A percentile compares a stretch with the other conserved stretches of the same genome.
Conservation (phyloP, 306 rosid genomes). For the Mucuna pruriens region DNA sequence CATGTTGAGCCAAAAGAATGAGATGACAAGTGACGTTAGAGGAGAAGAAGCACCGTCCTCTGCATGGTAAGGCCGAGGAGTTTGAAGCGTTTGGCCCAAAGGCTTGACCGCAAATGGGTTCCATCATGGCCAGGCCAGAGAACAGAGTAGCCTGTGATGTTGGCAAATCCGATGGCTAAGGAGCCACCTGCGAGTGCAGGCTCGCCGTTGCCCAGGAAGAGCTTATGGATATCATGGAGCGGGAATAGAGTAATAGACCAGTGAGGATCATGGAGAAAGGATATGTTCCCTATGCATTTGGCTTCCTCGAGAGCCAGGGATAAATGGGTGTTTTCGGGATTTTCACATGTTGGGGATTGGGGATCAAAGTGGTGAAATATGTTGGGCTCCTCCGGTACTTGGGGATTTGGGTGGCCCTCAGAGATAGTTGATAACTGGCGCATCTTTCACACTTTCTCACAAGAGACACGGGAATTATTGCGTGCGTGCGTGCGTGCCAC, state of each 20-base stretch:
- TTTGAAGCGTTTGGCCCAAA: constrained; percentile 46
- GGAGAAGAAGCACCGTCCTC: constrained; percentile 36
- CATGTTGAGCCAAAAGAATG: constrained; percentile 47
- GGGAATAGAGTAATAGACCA: constrained; percentile 42
- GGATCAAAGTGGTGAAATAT: constrained; percentile 20
- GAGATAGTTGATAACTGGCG: constrained; percentile 17
- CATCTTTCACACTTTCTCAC: constrained; percentile 19
- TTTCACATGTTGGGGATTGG: constrained; percentile 28
- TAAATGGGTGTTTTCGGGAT: background rate
- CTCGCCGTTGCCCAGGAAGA: constrained; percentile 47
- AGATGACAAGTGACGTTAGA: constrained; percentile 24
- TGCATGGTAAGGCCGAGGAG: constrained; percentile 44
- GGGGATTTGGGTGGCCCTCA: constrained; percentile 5
- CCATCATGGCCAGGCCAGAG: constrained; percentile 59
- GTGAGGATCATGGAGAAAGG: constrained; percentile 40
- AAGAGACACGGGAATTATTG: background rate
- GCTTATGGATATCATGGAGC: constrained; percentile 51
- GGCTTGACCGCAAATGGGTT: constrained; percentile 50
- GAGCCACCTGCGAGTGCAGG: constrained; percentile 50
- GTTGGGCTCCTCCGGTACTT: background rate
- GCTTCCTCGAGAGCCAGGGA: constrained; percentile 32
- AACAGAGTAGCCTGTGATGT: constrained; percentile 47
- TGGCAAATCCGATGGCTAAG: constrained; percentile 48
- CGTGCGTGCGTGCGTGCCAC: background rate
- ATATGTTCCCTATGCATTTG: constrained; percentile 31